A percentile compares a stretch with the other conserved stretches of the same genome.
phyloP scores from a whole-genome alignment of 371 early-diverging fungal species.

The Mortierella sp. region DNA sequence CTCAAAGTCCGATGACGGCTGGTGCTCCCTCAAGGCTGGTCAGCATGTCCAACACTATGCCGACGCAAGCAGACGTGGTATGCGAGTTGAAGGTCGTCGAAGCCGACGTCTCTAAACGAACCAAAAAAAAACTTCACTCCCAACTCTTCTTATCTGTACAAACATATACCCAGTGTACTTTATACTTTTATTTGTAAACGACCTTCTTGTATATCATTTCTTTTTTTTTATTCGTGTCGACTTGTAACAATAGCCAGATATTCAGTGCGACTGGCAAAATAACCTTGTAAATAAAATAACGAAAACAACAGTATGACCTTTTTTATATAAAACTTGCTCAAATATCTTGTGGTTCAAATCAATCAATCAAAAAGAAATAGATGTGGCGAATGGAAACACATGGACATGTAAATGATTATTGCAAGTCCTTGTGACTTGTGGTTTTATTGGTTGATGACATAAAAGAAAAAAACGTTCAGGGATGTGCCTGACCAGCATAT shows the following conservation, averaged over 20 bases:
- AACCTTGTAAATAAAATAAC: neutral
- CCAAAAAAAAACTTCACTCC: neutral
- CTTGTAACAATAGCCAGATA: too few relatives aligned
- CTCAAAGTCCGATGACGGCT: conserved; percentile 28
- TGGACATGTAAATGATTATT: too few relatives aligned
- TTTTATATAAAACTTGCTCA: neutral
- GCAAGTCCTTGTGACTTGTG: too few relatives aligned
- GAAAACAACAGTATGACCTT: neutral
- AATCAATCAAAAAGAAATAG: too few relatives aligned
- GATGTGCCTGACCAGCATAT: neutral
- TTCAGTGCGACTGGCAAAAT: too few relatives aligned
- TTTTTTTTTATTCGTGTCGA: too few relatives aligned
- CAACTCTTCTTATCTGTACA: neutral
- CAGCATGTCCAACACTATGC: conserved; percentile 40
- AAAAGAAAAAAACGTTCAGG: neutral
- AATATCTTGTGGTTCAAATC: too few relatives aligned
- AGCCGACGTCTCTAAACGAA: conserved; percentile 23
- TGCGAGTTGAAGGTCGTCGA: conserved; percentile 39
- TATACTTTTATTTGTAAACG: neutral
- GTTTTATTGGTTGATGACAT: too few relatives aligned
- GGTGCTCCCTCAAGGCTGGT: conserved; percentile 48
- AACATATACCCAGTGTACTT: conserved; percentile 1
- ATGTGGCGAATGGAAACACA: too few relatives aligned
- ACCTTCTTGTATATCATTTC: too few relatives aligned
- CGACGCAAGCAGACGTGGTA: conserved; percentile 18